phyloP scores from a whole-genome alignment of 2,329 filamentous ascomycete species.

The Mycogone perniciosa region DNA sequence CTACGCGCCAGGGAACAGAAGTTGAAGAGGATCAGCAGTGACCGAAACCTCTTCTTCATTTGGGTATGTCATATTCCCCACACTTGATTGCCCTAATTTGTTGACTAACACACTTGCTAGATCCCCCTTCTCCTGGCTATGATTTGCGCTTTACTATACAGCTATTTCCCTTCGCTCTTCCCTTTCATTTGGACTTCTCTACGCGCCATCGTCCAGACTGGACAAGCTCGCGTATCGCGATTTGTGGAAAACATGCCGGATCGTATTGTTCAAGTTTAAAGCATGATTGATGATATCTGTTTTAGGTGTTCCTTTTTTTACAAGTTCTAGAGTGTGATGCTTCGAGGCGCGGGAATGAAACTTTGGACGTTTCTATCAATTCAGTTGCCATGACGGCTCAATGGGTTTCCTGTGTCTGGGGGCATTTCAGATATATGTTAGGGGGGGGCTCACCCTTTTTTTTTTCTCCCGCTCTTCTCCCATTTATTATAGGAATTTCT shows the following conservation, averaged over 20 bases:
- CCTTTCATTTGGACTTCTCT: constrained; percentile 29
- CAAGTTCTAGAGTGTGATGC: constrained; percentile 15
- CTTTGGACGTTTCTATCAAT: not conserved
- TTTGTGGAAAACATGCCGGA: constrained; percentile 20
- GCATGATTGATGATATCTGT: constrained; percentile 16
- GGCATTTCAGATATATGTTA: too few species aligned
- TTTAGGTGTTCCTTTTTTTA: constrained; percentile 9
- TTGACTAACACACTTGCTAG: constrained; percentile 27
- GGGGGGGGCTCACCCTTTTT: too few species aligned
- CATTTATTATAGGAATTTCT: too few species aligned
- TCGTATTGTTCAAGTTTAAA: constrained; percentile 23
- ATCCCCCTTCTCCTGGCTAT: constrained; percentile 45
- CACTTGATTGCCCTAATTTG: not conserved
- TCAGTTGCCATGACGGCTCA: too few species aligned
- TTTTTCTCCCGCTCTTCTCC: too few species aligned
- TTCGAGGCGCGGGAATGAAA: not conserved
- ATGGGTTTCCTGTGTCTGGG: too few species aligned
- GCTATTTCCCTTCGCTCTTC: constrained; percentile 44
- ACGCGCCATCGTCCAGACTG: constrained; percentile 26
- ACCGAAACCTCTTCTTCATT: constrained; percentile 61
- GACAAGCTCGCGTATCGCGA: constrained; percentile 18
- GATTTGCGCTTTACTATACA: constrained; percentile 44
- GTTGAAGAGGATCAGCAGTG: constrained; percentile 56
- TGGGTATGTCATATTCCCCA: constrained; percentile 45
- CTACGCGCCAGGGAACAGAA: constrained; percentile 55